Evolutionary conservation across 2,329 filamentous ascomycete genomes (phyloP), one percentile per base, ranked within the genome.

Genomic region (Diaporthe ilicicola): DNA sequence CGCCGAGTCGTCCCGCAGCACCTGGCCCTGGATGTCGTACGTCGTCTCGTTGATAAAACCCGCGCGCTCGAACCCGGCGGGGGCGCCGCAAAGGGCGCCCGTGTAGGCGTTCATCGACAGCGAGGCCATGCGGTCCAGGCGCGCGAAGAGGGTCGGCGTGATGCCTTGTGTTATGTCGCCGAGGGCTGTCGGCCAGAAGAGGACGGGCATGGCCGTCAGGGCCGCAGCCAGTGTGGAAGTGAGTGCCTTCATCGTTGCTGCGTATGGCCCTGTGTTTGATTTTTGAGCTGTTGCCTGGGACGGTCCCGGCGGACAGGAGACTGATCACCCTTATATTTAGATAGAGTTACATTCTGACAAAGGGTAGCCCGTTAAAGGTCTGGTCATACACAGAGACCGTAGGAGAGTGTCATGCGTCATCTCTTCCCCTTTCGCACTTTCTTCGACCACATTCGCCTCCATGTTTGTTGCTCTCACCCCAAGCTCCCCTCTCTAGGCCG

Each of bases 31-130:
- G 42, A 62, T 48, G 59, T 62, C 59, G 29, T 48, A 62, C 1
- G 59, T 62, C 12, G 59, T 62, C 42, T 62, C 59, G 42, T 62
- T 62, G 42, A 62, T 62, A 42, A 62, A 62, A 42, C 59, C 59
- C 6, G 42, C 59, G 19, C 59, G 59, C 2, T n/a, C 15, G 59
- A 48, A 34, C 17, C 42, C 59, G 5, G 42, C 0, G 1, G 59
- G 59, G 2, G 59, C 19, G 0, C 19, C 19, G 29, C 59, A 62
- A 3, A 48, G 29, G 2, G 59, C 59, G 0, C 56, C 56, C 17
- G 59, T 48, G 59, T 62, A 62, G 42, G 48, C 59, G 27, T 48
- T 37, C 59, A 62, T 48, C 39, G 59, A 62, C 3, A 62, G 59
- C 2, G 42, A 34, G 59, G 59, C 59, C 59, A 62, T 48, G 59